phyloP scores from a whole-genome alignment of 1,284 basidiomycete species.

The Melampsora americana region DNA sequence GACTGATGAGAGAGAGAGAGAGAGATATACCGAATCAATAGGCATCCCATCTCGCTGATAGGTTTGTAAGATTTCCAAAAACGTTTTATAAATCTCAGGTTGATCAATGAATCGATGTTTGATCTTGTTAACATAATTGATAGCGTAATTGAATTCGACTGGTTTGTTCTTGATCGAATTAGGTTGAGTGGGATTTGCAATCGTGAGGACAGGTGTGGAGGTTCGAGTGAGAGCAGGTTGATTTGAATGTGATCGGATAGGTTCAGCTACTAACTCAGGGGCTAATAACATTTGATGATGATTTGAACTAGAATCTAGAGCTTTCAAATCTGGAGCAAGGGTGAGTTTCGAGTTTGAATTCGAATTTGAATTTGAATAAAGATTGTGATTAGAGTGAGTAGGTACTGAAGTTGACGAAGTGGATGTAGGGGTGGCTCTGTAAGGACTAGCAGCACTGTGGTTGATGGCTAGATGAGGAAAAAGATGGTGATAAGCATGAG shows the following conservation, averaged over 20 bases:
- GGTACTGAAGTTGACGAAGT: background rate
- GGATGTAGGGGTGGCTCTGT: background rate
- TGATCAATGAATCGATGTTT: constrained; percentile 43
- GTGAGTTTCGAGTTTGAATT: constrained; percentile 3
- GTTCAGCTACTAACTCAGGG: constrained; percentile 5
- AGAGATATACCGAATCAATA: constrained; percentile 31
- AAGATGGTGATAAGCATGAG: background rate
- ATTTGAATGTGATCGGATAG: constrained; percentile 14
- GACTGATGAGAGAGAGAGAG: too few species aligned
- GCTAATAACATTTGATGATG: constrained; percentile 4
- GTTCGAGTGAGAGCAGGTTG: constrained; percentile 8
- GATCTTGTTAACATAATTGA: constrained; percentile 45
- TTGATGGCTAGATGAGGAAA: background rate
- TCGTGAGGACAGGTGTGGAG: background rate
- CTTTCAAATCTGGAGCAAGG: constrained; percentile 16
- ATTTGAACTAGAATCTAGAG: constrained; percentile 14
- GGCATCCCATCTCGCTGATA: constrained; percentile 43
- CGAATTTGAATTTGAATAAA: background rate
- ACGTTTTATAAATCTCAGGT: constrained; percentile 44
- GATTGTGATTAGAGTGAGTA: background rate
- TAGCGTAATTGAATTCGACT: constrained; percentile 44
- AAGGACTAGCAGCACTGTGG: background rate
- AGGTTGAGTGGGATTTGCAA: constrained; percentile 2
- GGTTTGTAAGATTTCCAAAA: constrained; percentile 44
- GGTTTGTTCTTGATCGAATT: constrained; percentile 34